Evolutionary conservation across 345 rosid species (phyloP).

Genomic region (Aethionema arabicum): DNA sequence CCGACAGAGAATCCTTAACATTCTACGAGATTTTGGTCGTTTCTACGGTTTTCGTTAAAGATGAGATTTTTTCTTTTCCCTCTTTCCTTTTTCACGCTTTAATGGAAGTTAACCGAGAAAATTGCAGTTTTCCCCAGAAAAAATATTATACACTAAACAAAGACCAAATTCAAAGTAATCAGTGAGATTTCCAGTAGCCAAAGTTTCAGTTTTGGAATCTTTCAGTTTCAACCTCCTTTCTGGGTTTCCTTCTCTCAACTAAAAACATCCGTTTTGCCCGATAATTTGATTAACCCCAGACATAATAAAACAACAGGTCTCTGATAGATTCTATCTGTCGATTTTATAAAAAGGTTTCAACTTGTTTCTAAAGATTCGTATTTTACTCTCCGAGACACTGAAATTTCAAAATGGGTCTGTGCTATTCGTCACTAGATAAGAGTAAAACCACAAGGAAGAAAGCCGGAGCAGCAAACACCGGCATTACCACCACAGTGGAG

Average conservation of each 20-base stretch:
- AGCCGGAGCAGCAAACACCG: conserved; percentile 15
- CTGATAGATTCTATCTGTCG: conserved; percentile 13
- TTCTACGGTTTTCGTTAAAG: conserved; percentile 11
- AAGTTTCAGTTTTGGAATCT: not conserved
- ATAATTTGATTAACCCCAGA: conserved; percentile 17
- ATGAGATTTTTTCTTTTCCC: not conserved
- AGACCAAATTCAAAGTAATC: not conserved
- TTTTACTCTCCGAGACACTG: not conserved
- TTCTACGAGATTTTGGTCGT: conserved; percentile 23
- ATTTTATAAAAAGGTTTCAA: not conserved
- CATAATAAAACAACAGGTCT: not conserved
- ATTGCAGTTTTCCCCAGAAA: not conserved
- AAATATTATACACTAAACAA: not conserved
- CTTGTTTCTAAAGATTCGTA: not conserved
- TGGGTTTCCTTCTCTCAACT: not conserved
- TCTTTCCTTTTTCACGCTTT: not conserved
- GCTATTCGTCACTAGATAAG: conserved; percentile 47
- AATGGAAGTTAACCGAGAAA: conserved; percentile 17
- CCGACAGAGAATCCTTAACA: conserved; percentile 21
- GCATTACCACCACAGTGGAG: conserved; percentile 26
- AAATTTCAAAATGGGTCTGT: conserved; percentile 58
- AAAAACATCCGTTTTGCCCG: not conserved
- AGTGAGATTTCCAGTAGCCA: not conserved
- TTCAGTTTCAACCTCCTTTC: not conserved
- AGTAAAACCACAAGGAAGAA: conserved; percentile 28